Evolutionary conservation across 371 early-diverging fungal species (phyloP), one percentile per base, ranked within the genome.

Genomic region (Rhizomucor pusillus): DNA sequence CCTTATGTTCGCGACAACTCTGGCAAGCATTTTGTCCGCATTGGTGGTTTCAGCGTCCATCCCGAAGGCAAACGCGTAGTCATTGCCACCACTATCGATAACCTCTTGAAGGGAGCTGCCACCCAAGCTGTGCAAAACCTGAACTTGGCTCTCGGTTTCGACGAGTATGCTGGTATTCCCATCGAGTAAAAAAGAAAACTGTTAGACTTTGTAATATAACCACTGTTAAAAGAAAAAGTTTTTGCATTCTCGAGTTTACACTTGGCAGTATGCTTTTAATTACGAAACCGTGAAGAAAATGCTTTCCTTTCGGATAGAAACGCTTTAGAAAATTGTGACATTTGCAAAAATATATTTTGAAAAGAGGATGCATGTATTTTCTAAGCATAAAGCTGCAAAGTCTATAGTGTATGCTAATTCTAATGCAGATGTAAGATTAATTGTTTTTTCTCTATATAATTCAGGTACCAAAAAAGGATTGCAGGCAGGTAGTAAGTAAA

Each of bases 81-180:
- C 2, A 71, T 97, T n/a, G 86, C 91, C 12, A 87, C 91, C 7
- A 95, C 95, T n/a, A 88, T 97, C 41, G 97, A 97, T 67, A 97
- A 97, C 56, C 62, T 97, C 62, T 80, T 95, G 56, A 98, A 98
- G 84, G 98, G 97, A 7, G 96, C 96, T 22, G 96, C 96, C 13
- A 97, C 96, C 22, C 98, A 98, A 75, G 94, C 95, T 9, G 65
- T 96, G 39, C 98, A 97, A 69, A 91, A 91, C 70, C 71, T 89
- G 54, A 91, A 91, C 65, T 66, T 91, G 57, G 82, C 87, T 18
- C 70, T 91, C 20, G 87, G 86, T 9, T 67, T 86, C 47, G 89
- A 87, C 50, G 95, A 94, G 69, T 92, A 82, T 65, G 82, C 89
- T 39, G 91, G 92, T 35, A 94, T 94, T 50, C 87, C 89, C 14